Conservation (phyloP, 495 filamentous ascomycete genomes). For the Aspergillus nanangensis region DNA sequence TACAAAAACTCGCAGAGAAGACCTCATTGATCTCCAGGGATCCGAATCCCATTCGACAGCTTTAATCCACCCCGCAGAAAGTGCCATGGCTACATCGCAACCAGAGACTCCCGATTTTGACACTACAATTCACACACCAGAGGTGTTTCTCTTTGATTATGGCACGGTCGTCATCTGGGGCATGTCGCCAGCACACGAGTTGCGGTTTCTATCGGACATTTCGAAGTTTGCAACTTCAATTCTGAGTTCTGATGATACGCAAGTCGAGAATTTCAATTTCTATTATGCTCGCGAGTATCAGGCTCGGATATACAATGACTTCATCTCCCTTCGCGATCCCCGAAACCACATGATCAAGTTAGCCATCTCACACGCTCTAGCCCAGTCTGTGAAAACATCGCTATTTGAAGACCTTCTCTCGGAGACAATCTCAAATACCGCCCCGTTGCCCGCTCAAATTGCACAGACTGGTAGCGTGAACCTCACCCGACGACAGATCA, state of each 20-base stretch:
- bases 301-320: conserved; percentile 97
- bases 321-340: conserved; percentile 89
- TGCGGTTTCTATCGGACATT: conserved; percentile 85
- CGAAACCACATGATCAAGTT: conserved; percentile 97
- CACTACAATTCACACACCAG: conserved; percentile 79
- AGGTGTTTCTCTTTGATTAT: conserved; percentile 95
- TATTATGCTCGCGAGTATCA: conserved; percentile 98
- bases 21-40: conserved; percentile 50
- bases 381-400: conserved; percentile 94
- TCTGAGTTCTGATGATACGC: conserved; percentile 77
- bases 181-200: conserved; percentile 81
- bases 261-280: conserved; percentile 97
- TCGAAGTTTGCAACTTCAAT: conserved; percentile 95
- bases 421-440: conserved; percentile 83
- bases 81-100: conserved; percentile 15
- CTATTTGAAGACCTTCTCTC: conserved; percentile 96
- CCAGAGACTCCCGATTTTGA: conserved; percentile 38
- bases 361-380: conserved; percentile 90
- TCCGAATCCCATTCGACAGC: conserved; percentile 27
- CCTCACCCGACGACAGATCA: conserved; percentile 79
- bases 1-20: conserved; percentile 42
- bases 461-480: conserved; percentile 86
- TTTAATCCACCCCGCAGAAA: conserved; percentile 22
- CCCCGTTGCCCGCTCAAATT: conserved; percentile 84
- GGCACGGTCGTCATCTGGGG: conserved; percentile 99